Conservation (phyloP, 2,329 filamentous ascomycete genomes). For the Fusarium kyushuense region DNA sequence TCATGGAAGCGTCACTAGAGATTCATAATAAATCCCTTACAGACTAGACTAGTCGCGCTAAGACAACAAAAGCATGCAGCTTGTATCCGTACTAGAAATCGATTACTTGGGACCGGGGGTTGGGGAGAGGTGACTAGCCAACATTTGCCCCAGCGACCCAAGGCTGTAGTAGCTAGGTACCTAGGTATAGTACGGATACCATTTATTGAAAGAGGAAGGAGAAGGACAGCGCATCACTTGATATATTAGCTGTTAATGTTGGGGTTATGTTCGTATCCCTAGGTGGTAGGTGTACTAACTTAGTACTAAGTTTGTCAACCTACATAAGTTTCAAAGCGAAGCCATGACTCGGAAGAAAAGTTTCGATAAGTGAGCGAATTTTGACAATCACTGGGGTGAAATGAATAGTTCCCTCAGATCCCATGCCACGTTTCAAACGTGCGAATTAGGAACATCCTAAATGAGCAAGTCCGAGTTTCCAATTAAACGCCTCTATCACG, state of each 20-base stretch:
- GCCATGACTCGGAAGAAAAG: constrained; percentile 29
- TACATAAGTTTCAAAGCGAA: constrained; percentile 1
- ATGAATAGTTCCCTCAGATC: not conserved
- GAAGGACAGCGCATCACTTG: constrained; percentile 1
- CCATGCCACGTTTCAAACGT: constrained; percentile 2
- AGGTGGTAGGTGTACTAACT: not conserved
- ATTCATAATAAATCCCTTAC: constrained; percentile 10
- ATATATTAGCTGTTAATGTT: constrained; percentile 6
- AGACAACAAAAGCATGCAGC: constrained; percentile 11
- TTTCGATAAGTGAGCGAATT: constrained; percentile 14
- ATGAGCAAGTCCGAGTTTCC: too few relatives aligned
- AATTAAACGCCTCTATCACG: not conserved
- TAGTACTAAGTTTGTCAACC: not conserved
- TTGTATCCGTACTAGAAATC: constrained; percentile 14
- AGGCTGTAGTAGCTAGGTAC: not conserved
- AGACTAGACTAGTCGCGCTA: constrained; percentile 22
- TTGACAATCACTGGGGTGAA: not conserved
- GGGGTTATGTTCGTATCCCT: constrained; percentile 1
- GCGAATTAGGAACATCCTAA: not conserved
- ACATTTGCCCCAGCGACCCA: constrained; percentile 22
- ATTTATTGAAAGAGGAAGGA: constrained; percentile 16
- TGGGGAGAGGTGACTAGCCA: constrained; percentile 16
- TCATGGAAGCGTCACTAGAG: not conserved
- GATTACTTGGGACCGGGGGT: constrained; percentile 8
- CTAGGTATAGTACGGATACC: constrained; percentile 2